Evolutionary conservation across 225 moss, liverwort and hornwort genomes (phyloP).

Genomic region (Physcomitrium patens): DNA sequence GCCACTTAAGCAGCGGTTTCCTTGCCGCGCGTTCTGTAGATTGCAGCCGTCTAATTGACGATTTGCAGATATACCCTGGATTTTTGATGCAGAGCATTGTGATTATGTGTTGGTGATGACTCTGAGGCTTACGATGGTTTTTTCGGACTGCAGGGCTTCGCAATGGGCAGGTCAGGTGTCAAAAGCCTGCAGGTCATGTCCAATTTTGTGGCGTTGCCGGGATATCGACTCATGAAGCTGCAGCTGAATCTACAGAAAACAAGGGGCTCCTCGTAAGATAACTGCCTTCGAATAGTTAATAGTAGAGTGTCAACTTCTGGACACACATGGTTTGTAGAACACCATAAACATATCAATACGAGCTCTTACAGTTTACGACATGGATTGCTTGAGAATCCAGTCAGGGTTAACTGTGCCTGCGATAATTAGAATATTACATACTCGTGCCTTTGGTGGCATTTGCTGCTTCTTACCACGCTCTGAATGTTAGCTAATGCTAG

Average conservation of each 20-base stretch:
- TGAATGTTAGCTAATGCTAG: neutral
- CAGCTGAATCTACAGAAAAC: constrained; percentile 24
- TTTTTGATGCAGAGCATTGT: neutral
- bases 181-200: constrained; percentile 23
- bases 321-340: neutral
- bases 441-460: neutral
- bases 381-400: neutral
- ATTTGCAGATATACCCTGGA: neutral
- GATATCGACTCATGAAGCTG: constrained; percentile 38
- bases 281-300: neutral
- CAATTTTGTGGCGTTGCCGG: constrained; percentile 33
- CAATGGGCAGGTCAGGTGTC: constrained; percentile 21
- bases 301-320: neutral
- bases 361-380: constrained; percentile 1
- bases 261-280: constrained; percentile 48
- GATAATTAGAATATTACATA: neutral
- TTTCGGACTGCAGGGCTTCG: constrained; percentile 38
- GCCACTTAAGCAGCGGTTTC: no score
- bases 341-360: neutral
- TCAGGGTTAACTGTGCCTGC: neutral
- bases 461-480: neutral
- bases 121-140: neutral
- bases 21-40: no score
- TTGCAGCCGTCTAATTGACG: neutral
- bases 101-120: neutral